A percentile compares a stretch with the other conserved stretches of the same genome.
Evolutionary conservation across 139 green algal genomes (phyloP).

Genomic region (Picochlorum sp.): DNA sequence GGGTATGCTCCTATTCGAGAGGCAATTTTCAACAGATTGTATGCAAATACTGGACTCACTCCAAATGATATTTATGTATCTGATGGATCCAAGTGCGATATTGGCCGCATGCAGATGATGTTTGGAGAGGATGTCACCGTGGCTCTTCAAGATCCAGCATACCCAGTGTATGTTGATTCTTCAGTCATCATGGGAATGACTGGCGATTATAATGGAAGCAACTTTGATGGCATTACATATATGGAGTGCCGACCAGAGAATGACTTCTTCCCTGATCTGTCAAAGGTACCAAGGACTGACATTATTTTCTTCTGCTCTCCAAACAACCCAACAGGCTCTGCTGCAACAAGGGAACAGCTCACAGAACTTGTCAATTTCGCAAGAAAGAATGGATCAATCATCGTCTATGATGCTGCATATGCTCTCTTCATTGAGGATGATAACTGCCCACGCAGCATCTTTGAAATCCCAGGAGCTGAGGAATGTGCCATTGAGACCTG

Average conservation of each 20-base stretch:
- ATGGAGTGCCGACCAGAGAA: slow-evolving; percentile 91
- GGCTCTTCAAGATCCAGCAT: slow-evolving; percentile 89
- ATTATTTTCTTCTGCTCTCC: slow-evolving; percentile 99
- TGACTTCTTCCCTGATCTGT: slow-evolving; percentile 95
- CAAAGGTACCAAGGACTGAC: slow-evolving; percentile 71
- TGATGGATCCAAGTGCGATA: slow-evolving; percentile 99
- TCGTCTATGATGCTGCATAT: slow-evolving; percentile 98
- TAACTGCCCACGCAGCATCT: slow-evolving; percentile 93
- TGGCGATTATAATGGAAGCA: slow-evolving; percentile 61
- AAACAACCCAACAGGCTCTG: slow-evolving; percentile 94
- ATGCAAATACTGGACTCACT: slow-evolving; percentile 50
- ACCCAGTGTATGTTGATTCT: slow-evolving; percentile 98
- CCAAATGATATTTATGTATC: slow-evolving; percentile 91
- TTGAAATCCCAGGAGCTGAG: slow-evolving; percentile 87
- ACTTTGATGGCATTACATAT: slow-evolving; percentile 89
- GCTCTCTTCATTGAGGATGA: slow-evolving; percentile 90
- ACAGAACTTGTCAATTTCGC: slow-evolving; percentile 84
- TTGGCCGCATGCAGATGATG: slow-evolving; percentile 87
- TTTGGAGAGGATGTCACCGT: slow-evolving; percentile 56
- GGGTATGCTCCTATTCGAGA: slow-evolving; percentile 72
- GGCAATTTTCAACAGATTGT: slow-evolving; percentile 72
- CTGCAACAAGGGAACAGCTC: slow-evolving; percentile 86
- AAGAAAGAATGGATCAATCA: slow-evolving; percentile 71
- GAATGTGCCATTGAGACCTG: slow-evolving; percentile 88
- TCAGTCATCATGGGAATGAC: slow-evolving; percentile 98